Conservation (phyloP, 176 grass and related monocot genomes). For the Hordeum marinum region DNA sequence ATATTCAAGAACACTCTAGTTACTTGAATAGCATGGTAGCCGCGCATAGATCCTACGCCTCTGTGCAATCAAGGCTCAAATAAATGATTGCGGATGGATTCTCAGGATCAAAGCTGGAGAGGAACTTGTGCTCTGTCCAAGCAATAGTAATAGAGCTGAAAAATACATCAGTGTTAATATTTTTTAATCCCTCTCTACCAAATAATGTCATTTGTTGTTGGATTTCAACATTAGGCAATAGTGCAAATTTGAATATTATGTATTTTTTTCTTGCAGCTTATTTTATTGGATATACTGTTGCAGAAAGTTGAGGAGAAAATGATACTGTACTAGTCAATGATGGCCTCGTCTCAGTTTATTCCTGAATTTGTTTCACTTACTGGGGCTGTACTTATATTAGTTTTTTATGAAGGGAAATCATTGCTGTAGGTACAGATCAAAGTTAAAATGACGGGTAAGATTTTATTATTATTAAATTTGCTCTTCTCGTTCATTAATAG, state of each 20-base stretch:
- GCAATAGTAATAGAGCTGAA: neutral
- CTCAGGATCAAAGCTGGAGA: neutral
- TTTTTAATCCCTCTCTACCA: neutral
- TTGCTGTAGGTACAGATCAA: neutral
- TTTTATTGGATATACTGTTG: neutral
- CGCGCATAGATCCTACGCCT: neutral
- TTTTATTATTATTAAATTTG: neutral
- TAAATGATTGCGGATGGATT: neutral
- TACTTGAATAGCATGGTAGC: neutral
- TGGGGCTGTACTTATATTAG: neutral
- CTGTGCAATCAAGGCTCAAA: neutral
- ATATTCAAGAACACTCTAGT: conserved; percentile 77
- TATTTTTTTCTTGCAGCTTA: neutral
- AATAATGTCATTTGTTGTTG: neutral
- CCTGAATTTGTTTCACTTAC: neutral
- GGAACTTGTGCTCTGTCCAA: neutral
- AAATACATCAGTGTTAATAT: neutral
- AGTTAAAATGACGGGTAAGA: neutral
- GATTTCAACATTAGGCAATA: neutral
- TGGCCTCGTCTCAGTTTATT: neutral
- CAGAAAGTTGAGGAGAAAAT: neutral
- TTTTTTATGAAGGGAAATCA: neutral
- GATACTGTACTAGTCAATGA: neutral
- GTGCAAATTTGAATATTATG: neutral
- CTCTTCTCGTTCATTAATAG: neutral